phyloP scores from a whole-genome alignment of 441 rosid species.

The Flueggea neowawraea region DNA sequence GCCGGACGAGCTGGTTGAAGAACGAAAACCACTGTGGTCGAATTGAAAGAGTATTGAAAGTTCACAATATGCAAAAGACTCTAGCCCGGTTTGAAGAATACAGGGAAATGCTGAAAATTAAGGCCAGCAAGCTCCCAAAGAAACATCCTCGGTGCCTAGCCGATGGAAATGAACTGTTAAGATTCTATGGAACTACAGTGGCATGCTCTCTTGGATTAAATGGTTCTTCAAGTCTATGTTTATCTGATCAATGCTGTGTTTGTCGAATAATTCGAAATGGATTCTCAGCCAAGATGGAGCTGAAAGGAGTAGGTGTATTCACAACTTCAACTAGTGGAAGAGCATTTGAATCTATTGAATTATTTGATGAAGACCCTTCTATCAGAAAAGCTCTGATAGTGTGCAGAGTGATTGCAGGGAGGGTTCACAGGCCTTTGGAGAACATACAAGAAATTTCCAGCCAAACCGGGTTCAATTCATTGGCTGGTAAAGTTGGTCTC shows the following conservation, averaged over 20 bases:
- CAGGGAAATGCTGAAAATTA: slow-evolving; percentile 77
- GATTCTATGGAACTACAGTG: slow-evolving; percentile 82
- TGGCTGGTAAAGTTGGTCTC: slow-evolving; percentile 94
- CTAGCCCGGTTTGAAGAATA: slow-evolving; percentile 88
- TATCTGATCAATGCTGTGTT: slow-evolving; percentile 72
- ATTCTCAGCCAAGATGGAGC: slow-evolving; percentile 3
- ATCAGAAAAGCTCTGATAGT: slow-evolving; percentile 84
- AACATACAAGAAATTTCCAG: slow-evolving; percentile 76
- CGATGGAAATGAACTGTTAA: slow-evolving; percentile 89
- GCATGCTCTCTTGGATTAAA: slow-evolving; percentile 81
- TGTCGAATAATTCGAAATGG: slow-evolving; percentile 54
- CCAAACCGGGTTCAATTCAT: slow-evolving; percentile 86
- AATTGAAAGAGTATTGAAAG: slow-evolving; percentile 86
- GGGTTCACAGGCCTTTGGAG: slow-evolving; percentile 91
- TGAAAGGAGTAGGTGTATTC: slow-evolving; percentile 81
- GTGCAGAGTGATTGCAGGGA: slow-evolving; percentile 94
- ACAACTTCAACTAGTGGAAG: slow-evolving; percentile 95
- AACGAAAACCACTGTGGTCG: slow-evolving; percentile 83
- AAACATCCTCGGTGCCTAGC: slow-evolving; percentile 95
- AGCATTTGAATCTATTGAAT: slow-evolving; percentile 64
- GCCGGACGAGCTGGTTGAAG: slow-evolving; percentile 86
- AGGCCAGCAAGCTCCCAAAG: slow-evolving; percentile 90
- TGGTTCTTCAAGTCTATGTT: slow-evolving; percentile 75
- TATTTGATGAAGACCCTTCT: slow-evolving; percentile 38
- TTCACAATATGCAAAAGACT: slow-evolving; percentile 93